phyloP scores from a whole-genome alignment of 2,329 filamentous ascomycete species.

The Sordariomycetes sp. region DNA sequence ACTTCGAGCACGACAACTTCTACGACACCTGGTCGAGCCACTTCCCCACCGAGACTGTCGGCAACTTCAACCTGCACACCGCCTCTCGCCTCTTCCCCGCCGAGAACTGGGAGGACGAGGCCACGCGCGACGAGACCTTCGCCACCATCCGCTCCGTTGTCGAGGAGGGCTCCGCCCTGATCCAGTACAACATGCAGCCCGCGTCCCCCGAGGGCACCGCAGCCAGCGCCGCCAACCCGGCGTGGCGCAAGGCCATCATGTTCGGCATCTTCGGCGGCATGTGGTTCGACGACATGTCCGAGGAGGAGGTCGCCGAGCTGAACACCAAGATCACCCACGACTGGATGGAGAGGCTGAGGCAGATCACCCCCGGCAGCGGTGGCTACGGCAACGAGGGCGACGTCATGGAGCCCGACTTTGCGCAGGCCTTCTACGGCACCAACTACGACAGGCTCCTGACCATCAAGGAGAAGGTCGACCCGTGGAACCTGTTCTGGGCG shows the following conservation, averaged over 20 bases:
- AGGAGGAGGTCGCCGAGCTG: constrained; percentile 10
- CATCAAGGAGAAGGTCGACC: constrained; percentile 23
- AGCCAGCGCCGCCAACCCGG: constrained; percentile 16
- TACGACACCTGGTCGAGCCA: constrained; percentile 25
- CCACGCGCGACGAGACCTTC: constrained; percentile 17
- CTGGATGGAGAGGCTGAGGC: constrained; percentile 18
- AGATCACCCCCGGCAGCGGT: constrained; percentile 25
- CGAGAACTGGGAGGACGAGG: constrained; percentile 17
- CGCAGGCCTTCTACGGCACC: constrained; percentile 21
- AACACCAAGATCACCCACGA: constrained; percentile 16
- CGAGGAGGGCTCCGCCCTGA: constrained; percentile 8
- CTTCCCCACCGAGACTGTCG: constrained; percentile 26
- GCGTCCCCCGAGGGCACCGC: background rate
- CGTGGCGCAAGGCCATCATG: constrained; percentile 14
- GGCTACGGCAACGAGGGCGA: constrained; percentile 32
- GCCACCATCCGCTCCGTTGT: constrained; percentile 11
- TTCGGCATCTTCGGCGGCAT: constrained; percentile 11
- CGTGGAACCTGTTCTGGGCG: constrained; percentile 21
- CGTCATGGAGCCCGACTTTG: constrained; percentile 19
- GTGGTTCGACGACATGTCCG: constrained; percentile 9
- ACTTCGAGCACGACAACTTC: constrained; percentile 26
- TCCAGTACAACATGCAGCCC: constrained; percentile 9
- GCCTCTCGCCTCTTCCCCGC: constrained; percentile 16
- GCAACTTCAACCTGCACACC: constrained; percentile 35
- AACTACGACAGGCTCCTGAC: constrained; percentile 18